Percentiles rank a stretch among this genome's conserved stretches.
Evolutionary conservation across 2,329 filamentous ascomycete genomes (phyloP).

Genomic region (Metarhizium brunneum): DNA sequence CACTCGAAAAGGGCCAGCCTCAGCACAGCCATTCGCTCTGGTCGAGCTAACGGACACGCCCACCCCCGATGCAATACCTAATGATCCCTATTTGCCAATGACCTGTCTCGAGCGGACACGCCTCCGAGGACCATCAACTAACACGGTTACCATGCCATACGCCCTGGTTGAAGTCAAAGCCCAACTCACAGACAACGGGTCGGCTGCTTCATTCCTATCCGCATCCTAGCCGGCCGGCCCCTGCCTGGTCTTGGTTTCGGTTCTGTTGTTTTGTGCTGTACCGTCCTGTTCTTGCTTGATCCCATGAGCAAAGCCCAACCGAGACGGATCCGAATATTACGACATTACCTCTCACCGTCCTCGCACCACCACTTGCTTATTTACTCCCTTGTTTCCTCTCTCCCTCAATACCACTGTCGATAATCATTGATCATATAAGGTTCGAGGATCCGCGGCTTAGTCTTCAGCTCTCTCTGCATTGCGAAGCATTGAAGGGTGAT

Average conservation of each 20-base stretch:
- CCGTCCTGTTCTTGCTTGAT: background rate
- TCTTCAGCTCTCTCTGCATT: no score
- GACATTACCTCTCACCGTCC: background rate
- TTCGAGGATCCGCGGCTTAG: no score
- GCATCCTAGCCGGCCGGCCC: no score
- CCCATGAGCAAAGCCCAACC: conserved; percentile 2
- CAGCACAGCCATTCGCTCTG: no score
- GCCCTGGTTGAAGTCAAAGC: background rate
- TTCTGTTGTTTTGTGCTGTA: no score
- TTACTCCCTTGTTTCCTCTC: background rate
- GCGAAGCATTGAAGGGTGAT: no score
- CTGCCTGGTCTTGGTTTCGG: background rate
- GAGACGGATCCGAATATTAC: conserved; percentile 1
- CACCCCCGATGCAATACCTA: no score
- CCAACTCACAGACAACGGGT: background rate
- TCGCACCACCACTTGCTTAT: background rate
- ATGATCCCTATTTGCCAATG: background rate
- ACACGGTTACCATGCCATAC: background rate
- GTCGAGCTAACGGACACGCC: no score
- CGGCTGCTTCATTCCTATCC: background rate
- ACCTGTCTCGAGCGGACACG: background rate
- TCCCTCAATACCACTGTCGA: background rate
- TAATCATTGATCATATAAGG: no score
- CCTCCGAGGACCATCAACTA: background rate
- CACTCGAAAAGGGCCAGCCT: background rate